phyloP scores from a whole-genome alignment of 2,329 filamentous ascomycete species.

The Amesomyces nigricolor region DNA sequence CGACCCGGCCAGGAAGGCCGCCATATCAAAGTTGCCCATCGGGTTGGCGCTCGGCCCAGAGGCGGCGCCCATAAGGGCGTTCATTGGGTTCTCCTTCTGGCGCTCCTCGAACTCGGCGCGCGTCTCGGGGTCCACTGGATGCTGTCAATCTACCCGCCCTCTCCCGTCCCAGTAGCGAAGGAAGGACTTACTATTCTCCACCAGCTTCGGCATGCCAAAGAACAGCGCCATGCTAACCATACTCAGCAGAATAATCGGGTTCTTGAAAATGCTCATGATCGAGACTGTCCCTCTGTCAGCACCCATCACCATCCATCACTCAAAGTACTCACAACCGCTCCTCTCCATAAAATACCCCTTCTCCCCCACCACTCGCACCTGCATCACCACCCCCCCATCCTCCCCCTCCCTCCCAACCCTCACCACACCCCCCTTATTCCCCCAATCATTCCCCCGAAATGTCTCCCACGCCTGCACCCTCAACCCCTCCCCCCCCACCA shows the following conservation, averaged over 20 bases:
- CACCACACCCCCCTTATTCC: constrained; percentile 67
- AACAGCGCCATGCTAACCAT: constrained; percentile 77
- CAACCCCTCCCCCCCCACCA: constrained; percentile 28
- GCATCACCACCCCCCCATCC: constrained; percentile 45
- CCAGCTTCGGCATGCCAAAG: constrained; percentile 87
- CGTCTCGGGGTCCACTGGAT: constrained; percentile 93
- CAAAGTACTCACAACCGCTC: constrained; percentile 69
- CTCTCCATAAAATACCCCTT: constrained; percentile 77
- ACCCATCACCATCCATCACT: background rate
- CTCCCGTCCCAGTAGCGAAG: background rate
- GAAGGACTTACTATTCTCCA: constrained; percentile 79
- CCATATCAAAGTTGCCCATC: constrained; percentile 56
- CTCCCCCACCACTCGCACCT: constrained; percentile 53
- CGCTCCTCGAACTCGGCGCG: constrained; percentile 87
- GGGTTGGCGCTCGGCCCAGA: constrained; percentile 36
- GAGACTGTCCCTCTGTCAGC: constrained; percentile 50
- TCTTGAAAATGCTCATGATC: constrained; percentile 77
- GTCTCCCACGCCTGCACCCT: constrained; percentile 71
- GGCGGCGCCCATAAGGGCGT: constrained; percentile 46
- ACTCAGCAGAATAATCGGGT: constrained; percentile 93
- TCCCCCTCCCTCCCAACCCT: constrained; percentile 35
- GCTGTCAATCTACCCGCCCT: background rate
- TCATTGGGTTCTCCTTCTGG: constrained; percentile 69
- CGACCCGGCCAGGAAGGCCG: constrained; percentile 56
- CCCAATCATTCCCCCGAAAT: constrained; percentile 84